Conservation (phyloP, 2,329 filamentous ascomycete genomes). For the Aspergillus proliferans region DNA sequence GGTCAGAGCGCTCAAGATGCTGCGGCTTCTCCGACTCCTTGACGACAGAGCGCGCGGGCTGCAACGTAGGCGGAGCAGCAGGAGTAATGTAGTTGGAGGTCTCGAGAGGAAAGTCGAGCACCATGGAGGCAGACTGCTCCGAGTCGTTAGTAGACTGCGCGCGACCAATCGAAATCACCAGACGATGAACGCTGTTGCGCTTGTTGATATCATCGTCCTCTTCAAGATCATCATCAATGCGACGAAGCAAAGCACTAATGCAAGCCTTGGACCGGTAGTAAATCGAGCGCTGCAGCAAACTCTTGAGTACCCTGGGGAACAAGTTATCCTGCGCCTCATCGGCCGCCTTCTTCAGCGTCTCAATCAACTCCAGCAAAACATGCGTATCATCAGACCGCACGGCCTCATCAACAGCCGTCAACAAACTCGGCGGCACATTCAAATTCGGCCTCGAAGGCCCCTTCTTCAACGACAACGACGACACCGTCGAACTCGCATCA, state of each 20-base stretch:
- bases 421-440: constrained; percentile 58
- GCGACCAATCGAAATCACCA: constrained; percentile 87
- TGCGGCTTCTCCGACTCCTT: constrained; percentile 59
- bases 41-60: constrained; percentile 56
- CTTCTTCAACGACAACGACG: constrained; percentile 65
- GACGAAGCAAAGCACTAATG: constrained; percentile 63
- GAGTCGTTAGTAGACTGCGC: constrained; percentile 53
- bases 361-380: constrained; percentile 46
- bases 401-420: constrained; percentile 37
- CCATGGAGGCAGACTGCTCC: constrained; percentile 49
- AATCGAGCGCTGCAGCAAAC: constrained; percentile 45
- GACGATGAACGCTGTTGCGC: constrained; percentile 84
- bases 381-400: constrained; percentile 36
- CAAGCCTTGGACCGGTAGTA: constrained; percentile 68
- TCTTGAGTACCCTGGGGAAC: constrained; percentile 54
- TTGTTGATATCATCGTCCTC: constrained; percentile 90
- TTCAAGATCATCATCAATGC: constrained; percentile 62
- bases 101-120: constrained; percentile 46
- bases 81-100: constrained; percentile 72
- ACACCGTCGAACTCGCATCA: constrained; percentile 65
- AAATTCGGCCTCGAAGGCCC: constrained; percentile 70
- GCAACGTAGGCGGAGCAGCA: constrained; percentile 59
- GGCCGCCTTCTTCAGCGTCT: constrained; percentile 51
- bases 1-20: constrained; percentile 62
- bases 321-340: constrained; percentile 56